phyloP scores from a whole-genome alignment of 768 basidiomycete species.

The Fistulinella prunicolor region DNA sequence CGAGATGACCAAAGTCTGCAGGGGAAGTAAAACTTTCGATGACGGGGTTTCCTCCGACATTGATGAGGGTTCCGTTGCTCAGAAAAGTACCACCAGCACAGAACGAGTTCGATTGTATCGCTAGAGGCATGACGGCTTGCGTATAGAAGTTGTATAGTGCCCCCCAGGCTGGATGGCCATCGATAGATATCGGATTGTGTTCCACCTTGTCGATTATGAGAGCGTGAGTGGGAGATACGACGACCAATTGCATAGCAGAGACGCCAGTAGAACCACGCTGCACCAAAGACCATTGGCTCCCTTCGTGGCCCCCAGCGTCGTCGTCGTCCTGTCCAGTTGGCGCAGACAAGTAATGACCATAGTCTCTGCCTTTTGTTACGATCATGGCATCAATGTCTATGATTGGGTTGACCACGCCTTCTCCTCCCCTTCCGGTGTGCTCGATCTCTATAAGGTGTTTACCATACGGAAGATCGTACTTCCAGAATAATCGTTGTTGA shows the following conservation, averaged over 20 bases:
- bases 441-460: conserved; percentile 64
- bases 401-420: conserved; percentile 32
- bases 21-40: conserved; percentile 60
- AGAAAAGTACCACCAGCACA: conserved; percentile 82
- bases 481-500: conserved; percentile 67
- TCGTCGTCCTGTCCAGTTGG: background rate
- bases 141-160: conserved; percentile 69
- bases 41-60: conserved; percentile 81
- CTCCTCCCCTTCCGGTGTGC: conserved; percentile 46
- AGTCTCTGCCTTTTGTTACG: conserved; percentile 45
- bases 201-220: conserved; percentile 83
- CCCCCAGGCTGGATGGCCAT: conserved; percentile 80
- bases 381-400: conserved; percentile 67
- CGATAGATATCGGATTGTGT: conserved; percentile 72
- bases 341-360: background rate
- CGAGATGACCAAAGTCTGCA: conserved; percentile 71
- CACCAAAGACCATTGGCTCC: conserved; percentile 49
- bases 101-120: conserved; percentile 77
- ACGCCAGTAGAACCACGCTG: conserved; percentile 74
- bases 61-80: conserved; percentile 72
- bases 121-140: conserved; percentile 57
- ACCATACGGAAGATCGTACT: conserved; percentile 46
- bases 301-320: background rate
- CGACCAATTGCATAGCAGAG: conserved; percentile 70
- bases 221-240: conserved; percentile 68